These are phyloP conservation scores for Aspergillus sclerotialis DNA, from an alignment of 2,329 filamentous ascomycete species.

Conservation along the genomic window DNA sequence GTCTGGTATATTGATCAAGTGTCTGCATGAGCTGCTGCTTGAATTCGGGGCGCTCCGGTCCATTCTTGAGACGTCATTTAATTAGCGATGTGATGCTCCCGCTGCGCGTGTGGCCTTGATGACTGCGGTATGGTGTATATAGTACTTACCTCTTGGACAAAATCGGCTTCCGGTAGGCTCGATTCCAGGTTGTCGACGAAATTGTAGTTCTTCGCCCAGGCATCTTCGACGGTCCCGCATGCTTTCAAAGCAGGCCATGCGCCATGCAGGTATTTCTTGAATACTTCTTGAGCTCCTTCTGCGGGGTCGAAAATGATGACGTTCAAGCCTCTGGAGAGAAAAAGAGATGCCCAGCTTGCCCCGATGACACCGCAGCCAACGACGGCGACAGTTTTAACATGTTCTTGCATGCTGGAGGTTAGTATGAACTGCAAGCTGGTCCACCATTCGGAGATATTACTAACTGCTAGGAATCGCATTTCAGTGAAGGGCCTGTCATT, in stretches of 20 bases:
- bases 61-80: background rate
- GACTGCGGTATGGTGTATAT: too few species aligned
- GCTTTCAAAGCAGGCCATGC: conserved; percentile 10
- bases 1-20: background rate
- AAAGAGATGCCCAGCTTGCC: conserved; percentile 33
- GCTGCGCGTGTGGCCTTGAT: background rate
- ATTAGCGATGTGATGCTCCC: background rate
- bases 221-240: background rate
- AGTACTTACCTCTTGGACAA: background rate
- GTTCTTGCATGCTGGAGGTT: background rate
- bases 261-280: conserved; percentile 12
- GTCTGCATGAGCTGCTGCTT: background rate
- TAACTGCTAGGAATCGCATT: too few species aligned
- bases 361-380: conserved; percentile 31
- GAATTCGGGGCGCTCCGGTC: background rate
- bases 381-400: conserved; percentile 7
- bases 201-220: background rate
- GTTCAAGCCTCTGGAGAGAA: conserved; percentile 25
- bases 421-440: too few species aligned
- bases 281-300: conserved; percentile 20
- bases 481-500: too few species aligned
- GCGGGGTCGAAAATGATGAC: conserved; percentile 34
- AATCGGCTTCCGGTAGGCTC: background rate
- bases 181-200: background rate
- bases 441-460: too few species aligned